Base-by-base conservation (phyloP, 2,329 filamentous ascomycete genomes). In the Sclerotinia minor region DNA sequence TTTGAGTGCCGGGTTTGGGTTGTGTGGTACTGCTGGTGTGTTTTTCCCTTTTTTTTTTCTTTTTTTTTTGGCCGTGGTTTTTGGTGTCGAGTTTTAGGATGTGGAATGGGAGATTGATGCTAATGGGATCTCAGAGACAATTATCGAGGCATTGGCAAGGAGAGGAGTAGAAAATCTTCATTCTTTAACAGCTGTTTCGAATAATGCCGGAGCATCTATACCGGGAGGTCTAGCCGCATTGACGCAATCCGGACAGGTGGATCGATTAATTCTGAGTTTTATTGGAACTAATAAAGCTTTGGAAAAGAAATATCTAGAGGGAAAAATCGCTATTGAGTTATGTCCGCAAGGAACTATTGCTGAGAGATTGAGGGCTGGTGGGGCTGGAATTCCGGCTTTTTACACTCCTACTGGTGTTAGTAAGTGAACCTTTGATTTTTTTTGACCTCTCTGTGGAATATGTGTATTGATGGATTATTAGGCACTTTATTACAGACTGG, bases 381-480 rank as follows among this genome's bases (percentile, higher is more conserved):
- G 90, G 5, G 88, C 89, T 29, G 90, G 90, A 15, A 91, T 93
- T 60, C 89, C 90, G 1, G 90, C 91, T 0, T 93, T 94, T 76
- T 94, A 88, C 75, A 93, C 91, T 0, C 87, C 90, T 0, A 91
- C 91, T 0, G 91, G 87, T 69, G 87, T 85, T 52, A 82, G 85
- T 86, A 80, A 75, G 82, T 81, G 21, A 9, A 38, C 50, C 9
- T n/a, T 21, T 5, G 13, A 24, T n/a, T 49, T 61, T 35, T 9
- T 35, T 32, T 32, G 5, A 3, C 32, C 32, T 32, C 32, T 6
- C 32, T 32, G 35, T 24, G 3, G 11, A 32, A 35, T 15, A 35
- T 15, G 1, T 29, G 5, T 59, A 54, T 54, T 59, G 11, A 64
- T 21, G 24, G 3, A 26, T 53, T 17, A 32, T 9, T 65, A 79